A percentile compares a stretch with the other conserved stretches of the same genome.
Evolutionary conservation across 176 grass and related monocot genomes (phyloP).

Genomic region (Avena sativa): DNA sequence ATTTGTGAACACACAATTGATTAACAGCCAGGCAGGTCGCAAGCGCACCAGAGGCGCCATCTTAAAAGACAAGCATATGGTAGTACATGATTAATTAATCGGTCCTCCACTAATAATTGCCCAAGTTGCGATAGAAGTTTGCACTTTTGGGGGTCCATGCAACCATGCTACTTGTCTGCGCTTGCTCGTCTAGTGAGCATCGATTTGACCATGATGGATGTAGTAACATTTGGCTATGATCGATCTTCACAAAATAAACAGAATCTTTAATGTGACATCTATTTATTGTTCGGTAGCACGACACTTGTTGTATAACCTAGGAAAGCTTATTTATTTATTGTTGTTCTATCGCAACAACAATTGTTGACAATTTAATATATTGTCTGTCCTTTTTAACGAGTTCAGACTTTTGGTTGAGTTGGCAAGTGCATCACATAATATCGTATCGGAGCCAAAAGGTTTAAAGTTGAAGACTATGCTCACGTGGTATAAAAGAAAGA

Average conservation of each 20-base stretch:
- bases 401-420: no score
- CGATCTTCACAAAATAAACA: background rate
- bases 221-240: background rate
- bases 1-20: background rate
- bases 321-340: no score
- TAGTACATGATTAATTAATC: conserved; percentile 6
- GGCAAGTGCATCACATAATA: no score
- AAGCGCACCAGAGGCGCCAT: background rate
- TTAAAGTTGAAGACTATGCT: no score
- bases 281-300: no score
- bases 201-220: background rate
- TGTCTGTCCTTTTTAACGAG: no score
- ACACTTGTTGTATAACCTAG: no score
- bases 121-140: background rate
- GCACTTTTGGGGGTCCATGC: background rate
- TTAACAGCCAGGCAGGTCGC: background rate
- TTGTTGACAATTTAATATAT: no score
- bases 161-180: background rate
- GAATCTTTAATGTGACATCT: background rate
- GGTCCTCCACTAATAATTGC: conserved; percentile 7
- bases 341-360: no score
- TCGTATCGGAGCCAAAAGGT: no score
- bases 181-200: background rate
- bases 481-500: no score
- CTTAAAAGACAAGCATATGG: background rate